Evolutionary conservation across 129 eudicot genomes (phyloP), one percentile per base, ranked within the genome.

Genomic region (Rutidosis leptorrhynchoides): DNA sequence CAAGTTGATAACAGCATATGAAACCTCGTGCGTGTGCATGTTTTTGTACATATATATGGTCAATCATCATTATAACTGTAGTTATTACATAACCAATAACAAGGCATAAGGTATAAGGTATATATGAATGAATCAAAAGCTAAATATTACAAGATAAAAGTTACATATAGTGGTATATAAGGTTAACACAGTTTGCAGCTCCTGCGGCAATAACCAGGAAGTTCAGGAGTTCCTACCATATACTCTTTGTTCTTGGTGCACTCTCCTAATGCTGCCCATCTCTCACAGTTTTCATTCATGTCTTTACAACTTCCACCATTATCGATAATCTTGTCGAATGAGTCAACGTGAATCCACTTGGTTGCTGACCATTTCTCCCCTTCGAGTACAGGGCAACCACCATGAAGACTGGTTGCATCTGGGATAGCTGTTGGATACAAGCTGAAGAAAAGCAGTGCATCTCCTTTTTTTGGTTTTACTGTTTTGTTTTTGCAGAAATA

Each of bases 351-450:
- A 73, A 89, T 89, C 96, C 96, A 89, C 74, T 89, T 89, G 53
- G 96, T 89, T 51, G 96, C 94, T 21, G 96, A 89, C 94, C 94
- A 89, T 76, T 89, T 89, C 74, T 89, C 96, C 24, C 94, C 96
- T 65, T 83, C 77, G 6, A 86, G 72, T 25, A 89, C 90, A 22
- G 95, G 95, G 74, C 97, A 90, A 8, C 95, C 97, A 7, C 84
- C 97, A 28, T 90, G 97, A 42, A 90, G 96, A 62, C 96, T 88
- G 19, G 5, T 33, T 23, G 83, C 69, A 56, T 93, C 99, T 1
- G 96, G 92, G 57, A 79, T 55, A 10, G 99, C 99, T 46, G 57
- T 80, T 20, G 96, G 95, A 52, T 65, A 71, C 29, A 93, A 93
- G 70, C 96, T 93, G 85, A 82, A 93, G 82, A 93, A 93, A 25